Base-by-base conservation (phyloP, 2,329 filamentous ascomycete genomes). In the Coleophoma eucalyptorum region DNA sequence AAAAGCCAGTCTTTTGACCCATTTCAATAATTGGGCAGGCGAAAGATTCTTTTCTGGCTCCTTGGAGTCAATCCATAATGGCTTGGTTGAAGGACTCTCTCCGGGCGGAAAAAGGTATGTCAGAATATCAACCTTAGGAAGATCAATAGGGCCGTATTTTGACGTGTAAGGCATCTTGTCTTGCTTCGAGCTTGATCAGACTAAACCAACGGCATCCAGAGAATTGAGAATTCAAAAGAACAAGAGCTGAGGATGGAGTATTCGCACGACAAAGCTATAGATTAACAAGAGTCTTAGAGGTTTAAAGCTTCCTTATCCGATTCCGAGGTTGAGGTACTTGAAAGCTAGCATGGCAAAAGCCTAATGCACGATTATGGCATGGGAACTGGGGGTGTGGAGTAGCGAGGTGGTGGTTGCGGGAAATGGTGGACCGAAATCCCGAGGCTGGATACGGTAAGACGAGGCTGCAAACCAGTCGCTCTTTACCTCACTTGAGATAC, bases 61-160 rank as follows among this genome's bases (percentile, higher is more conserved):
- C 49, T 70, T 70, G 38, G 75, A 71, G 61, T 83, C 76, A 48
- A 78, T 70, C 78, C 78, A 83, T 53, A 81, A 64, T 6, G 78
- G 76, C 35, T 74, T 67, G 11, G 47, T 75, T 65, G 32, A 74
- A 71, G 18, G 67, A 62, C 15, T 59, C 49, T 48, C 63, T 50
- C 60, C 60, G 76, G 78, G 56, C 65, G 72, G 64, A 46, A 61
- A 62, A 5, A 61, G 48, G 42, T 61, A 62, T 6, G 52, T 53
- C 16, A 62, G 35, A 15, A 61, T 26, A 46, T 61, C 50, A 21
- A 55, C 51, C 33, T 61, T 44, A 3, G 57, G 58, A 16, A 62
- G 55, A n/a, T 55, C 43, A 7, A 62, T 46, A 18, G 54, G 56
- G 43, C 54, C 42, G 20, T 44, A 52, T 15, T 51, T 50, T 2